Conservation (phyloP, 768 basidiomycete species). For the Rhodotorula diobovata region DNA sequence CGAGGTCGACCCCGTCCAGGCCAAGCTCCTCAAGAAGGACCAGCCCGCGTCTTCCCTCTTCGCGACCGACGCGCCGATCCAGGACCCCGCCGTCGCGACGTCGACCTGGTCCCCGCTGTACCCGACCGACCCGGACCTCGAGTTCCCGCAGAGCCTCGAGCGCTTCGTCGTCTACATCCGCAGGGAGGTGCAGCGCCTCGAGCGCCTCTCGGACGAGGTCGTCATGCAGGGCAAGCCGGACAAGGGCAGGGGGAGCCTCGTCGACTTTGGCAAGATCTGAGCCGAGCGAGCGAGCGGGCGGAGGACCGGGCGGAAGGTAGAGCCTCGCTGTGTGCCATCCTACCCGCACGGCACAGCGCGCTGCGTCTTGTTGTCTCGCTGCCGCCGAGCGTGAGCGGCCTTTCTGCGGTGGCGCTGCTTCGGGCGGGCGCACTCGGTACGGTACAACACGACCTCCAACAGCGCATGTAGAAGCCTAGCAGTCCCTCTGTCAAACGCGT, state of each 20-base stretch:
- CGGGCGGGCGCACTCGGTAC: too few species aligned
- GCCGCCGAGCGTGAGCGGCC: too few species aligned
- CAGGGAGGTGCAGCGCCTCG: constrained; percentile 66
- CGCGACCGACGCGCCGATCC: constrained; percentile 34
- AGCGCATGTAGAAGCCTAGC: too few species aligned
- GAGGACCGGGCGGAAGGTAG: too few species aligned
- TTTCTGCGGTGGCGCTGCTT: too few species aligned
- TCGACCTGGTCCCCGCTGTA: constrained; percentile 28
- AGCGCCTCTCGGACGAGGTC: constrained; percentile 54
- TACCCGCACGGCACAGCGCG: too few species aligned
- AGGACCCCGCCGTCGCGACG: constrained; percentile 46
- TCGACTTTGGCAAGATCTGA: constrained; percentile 33
- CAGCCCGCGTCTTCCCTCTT: constrained; percentile 55
- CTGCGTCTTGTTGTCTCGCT: too few species aligned
- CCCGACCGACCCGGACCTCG: constrained; percentile 42
- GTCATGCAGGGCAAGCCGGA: constrained; percentile 41
- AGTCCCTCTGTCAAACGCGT: too few species aligned
- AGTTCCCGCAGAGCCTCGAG: constrained; percentile 66
- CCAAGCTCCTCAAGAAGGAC: constrained; percentile 40
- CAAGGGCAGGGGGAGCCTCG: constrained; percentile 26
- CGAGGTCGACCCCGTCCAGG: constrained; percentile 38
- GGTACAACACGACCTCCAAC: too few species aligned
- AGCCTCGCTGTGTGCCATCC: too few species aligned
- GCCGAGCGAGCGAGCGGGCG: background rate
- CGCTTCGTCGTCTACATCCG: constrained; percentile 65